phyloP scores from a whole-genome alignment of 2,329 filamentous ascomycete species.

The Aaosphaeria arxii region DNA sequence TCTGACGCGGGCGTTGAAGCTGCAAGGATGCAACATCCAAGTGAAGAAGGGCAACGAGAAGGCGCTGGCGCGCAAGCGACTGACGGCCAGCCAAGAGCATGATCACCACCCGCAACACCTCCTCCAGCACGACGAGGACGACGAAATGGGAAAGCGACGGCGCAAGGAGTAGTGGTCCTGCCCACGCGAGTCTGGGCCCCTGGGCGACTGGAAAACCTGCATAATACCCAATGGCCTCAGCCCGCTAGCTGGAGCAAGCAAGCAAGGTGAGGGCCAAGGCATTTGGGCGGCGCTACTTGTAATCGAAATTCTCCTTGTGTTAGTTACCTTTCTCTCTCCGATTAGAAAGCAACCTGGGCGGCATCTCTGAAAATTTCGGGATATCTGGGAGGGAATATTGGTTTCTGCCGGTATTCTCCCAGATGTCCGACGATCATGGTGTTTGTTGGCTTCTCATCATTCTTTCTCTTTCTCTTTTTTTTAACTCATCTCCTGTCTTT shows the following conservation, averaged over 20 bases:
- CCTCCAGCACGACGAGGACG: constrained; percentile 25
- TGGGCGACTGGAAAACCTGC: background rate
- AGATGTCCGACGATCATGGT: no score
- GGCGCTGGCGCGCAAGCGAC: constrained; percentile 42
- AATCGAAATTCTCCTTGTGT: constrained; percentile 5
- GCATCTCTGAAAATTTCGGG: constrained; percentile 21
- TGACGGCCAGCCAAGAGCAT: constrained; percentile 38
- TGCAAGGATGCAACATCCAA: constrained; percentile 79
- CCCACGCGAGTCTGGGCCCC: background rate
- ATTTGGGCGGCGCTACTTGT: background rate
- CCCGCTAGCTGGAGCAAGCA: no score
- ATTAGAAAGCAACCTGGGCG: constrained; percentile 18
- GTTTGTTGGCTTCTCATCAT: no score
- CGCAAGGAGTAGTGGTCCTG: constrained; percentile 27
- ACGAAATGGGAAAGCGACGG: constrained; percentile 29
- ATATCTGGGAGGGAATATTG: constrained; percentile 19
- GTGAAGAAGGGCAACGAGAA: constrained; percentile 83
- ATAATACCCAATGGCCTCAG: no score
- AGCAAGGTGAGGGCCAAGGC: no score
- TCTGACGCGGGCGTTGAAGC: constrained; percentile 69
- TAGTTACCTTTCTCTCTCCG: constrained; percentile 1
- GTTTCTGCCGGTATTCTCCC: constrained; percentile 15
- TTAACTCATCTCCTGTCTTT: background rate
- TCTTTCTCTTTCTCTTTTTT: no score
- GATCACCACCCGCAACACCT: constrained; percentile 24